Conservation (phyloP, 2,329 filamentous ascomycete genomes). For the Pseudogymnoascus sp. region DNA sequence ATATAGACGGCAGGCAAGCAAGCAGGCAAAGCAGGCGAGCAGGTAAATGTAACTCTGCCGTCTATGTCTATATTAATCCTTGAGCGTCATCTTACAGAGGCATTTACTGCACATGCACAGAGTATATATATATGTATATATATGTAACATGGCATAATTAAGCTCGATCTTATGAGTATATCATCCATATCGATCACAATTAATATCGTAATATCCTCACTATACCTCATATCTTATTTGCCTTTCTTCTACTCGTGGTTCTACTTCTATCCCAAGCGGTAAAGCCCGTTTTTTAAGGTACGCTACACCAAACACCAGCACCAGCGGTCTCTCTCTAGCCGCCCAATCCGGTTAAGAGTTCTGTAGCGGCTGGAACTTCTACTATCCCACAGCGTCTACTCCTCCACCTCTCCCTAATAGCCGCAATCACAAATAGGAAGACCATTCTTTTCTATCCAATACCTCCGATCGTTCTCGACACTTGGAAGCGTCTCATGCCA, state of each 20-base stretch:
- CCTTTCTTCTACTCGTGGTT: neutral
- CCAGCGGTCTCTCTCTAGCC: slow-evolving; percentile 13
- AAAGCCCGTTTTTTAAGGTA: slow-evolving; percentile 6
- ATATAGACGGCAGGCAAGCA: neutral
- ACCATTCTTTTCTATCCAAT: neutral
- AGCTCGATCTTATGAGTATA: neutral
- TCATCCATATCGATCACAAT: neutral
- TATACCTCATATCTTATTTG: neutral
- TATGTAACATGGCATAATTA: neutral
- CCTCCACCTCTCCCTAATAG: neutral
- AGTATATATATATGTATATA: neutral
- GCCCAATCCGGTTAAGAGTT: slow-evolving; percentile 9
- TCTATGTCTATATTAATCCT: slow-evolving; percentile 2
- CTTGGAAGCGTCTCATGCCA: neutral
- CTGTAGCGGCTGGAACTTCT: slow-evolving; percentile 6
- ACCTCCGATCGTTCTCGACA: neutral
- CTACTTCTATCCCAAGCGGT: neutral
- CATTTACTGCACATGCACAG: neutral
- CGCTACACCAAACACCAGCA: neutral
- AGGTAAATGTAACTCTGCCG: neutral
- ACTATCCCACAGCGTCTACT: slow-evolving; percentile 3
- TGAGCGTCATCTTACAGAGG: neutral
- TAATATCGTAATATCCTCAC: neutral
- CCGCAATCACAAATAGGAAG: neutral
- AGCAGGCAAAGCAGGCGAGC: neutral